Evolutionary conservation across 257 asterid species (phyloP).

Genomic region (Echites panduratus): DNA sequence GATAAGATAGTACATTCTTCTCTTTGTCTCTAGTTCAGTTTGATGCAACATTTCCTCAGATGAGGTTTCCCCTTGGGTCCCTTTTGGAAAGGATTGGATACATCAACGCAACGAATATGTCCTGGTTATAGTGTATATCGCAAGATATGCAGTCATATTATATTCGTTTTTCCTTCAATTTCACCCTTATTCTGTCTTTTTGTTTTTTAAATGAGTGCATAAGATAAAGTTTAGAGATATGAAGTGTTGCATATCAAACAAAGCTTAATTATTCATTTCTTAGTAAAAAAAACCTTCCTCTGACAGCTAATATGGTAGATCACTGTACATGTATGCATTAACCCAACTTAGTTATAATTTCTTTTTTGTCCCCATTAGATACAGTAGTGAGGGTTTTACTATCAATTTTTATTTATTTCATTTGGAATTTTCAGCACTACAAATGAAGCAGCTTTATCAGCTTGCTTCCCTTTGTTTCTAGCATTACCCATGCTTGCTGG

Average conservation of each 20-base stretch:
- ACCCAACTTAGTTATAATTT: not conserved
- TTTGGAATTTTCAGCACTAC: not conserved
- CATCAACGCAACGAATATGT: not conserved
- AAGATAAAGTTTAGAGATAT: not conserved
- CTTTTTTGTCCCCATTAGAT: not conserved
- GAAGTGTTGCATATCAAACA: not conserved
- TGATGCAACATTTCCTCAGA: not conserved
- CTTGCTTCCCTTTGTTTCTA: not conserved
- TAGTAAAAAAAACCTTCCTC: not conserved
- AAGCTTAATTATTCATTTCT: not conserved
- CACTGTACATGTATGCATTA: not conserved
- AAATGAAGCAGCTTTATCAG: not conserved
- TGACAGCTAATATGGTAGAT: not conserved
- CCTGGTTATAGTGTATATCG: not conserved
- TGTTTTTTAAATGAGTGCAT: not conserved
- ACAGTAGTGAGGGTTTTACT: not conserved
- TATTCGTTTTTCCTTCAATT: not conserved
- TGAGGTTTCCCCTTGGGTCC: not conserved
- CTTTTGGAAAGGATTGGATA: not conserved
- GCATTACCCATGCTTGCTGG: not conserved
- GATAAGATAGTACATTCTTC: not conserved
- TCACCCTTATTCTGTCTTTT: not conserved
- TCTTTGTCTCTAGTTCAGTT: not conserved
- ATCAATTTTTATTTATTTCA: not conserved
- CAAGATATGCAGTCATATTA: not conserved